Conservation (phyloP, 768 basidiomycete species). For the Podaxis sp. region DNA sequence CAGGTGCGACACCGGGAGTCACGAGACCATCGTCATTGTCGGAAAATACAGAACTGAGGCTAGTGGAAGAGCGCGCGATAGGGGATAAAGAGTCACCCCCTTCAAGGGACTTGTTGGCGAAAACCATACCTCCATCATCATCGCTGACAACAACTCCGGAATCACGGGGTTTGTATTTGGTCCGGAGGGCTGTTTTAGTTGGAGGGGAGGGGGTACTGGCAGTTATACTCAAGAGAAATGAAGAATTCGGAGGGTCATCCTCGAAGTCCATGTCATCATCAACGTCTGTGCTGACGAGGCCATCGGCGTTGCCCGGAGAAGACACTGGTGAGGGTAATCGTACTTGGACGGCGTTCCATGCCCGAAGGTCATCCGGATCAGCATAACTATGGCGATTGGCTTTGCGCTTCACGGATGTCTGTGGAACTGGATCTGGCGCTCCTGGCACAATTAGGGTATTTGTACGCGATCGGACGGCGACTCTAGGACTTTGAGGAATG, state of each 20-base stretch:
- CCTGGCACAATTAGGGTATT: slow-evolving; percentile 24
- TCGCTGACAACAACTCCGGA: slow-evolving; percentile 64
- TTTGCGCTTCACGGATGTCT: slow-evolving; percentile 4
- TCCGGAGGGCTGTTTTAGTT: slow-evolving; percentile 46
- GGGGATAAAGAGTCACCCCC: slow-evolving; percentile 29
- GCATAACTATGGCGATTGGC: slow-evolving; percentile 66
- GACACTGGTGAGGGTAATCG: slow-evolving; percentile 41
- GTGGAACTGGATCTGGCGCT: slow-evolving; percentile 15
- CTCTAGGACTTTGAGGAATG: slow-evolving; percentile 32
- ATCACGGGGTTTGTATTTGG: slow-evolving; percentile 72
- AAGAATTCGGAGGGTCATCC: slow-evolving; percentile 41
- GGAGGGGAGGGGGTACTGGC: slow-evolving; percentile 57
- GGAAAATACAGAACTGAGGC: slow-evolving; percentile 58
- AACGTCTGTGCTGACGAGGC: slow-evolving; percentile 32
- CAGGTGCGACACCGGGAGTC: slow-evolving; percentile 62
- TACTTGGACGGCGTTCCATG: slow-evolving; percentile 42
- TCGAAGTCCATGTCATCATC: slow-evolving; percentile 61
- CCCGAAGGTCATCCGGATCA: slow-evolving; percentile 34
- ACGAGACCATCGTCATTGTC: slow-evolving; percentile 67
- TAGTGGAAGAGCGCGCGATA: slow-evolving; percentile 60
- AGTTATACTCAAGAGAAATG: slow-evolving; percentile 57
- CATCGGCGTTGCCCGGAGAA: slow-evolving; percentile 20
- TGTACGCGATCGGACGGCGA: slow-evolving; percentile 29
- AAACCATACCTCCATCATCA: slow-evolving; percentile 40
- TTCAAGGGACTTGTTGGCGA: slow-evolving; percentile 9